Percentiles rank a stretch among this genome's conserved stretches.
Conservation (phyloP, 1,284 basidiomycete genomes). For the Ustilago loliicola region DNA sequence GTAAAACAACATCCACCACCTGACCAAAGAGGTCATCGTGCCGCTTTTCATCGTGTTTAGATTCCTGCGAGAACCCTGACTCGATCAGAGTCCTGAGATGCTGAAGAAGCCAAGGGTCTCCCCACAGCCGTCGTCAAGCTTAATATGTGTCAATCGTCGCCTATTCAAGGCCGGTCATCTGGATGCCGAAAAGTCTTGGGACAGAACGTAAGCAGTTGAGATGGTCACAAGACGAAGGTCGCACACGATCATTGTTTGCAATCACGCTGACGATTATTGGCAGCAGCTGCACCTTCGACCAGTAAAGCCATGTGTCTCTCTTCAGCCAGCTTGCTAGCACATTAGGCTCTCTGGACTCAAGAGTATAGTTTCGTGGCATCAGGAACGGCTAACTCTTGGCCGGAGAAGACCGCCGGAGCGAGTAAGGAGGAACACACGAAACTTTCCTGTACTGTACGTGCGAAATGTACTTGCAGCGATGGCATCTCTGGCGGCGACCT, state of each 20-base stretch:
- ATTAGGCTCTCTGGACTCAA: background rate
- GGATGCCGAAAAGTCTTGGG: background rate
- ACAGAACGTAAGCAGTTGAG: background rate
- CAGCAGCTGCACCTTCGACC: background rate
- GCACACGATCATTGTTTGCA: background rate
- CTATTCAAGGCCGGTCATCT: background rate
- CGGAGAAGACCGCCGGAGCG: background rate
- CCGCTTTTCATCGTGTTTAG: background rate
- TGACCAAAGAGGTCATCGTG: conserved; percentile 17
- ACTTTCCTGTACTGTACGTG: background rate
- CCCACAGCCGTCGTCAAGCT: background rate
- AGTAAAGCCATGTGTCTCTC: background rate
- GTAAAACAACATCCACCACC: conserved; percentile 7
- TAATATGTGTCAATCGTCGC: background rate
- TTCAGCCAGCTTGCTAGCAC: background rate
- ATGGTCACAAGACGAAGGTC: background rate
- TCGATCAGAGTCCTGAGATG: background rate
- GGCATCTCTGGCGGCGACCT: conserved; percentile 3
- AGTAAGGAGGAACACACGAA: conserved; percentile 1
- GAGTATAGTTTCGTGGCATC: conserved; percentile 5
- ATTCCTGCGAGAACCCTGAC: background rate
- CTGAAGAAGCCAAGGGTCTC: background rate
- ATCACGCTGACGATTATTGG: background rate
- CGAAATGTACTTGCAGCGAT: background rate
- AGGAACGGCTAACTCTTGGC: background rate